phyloP scores from a whole-genome alignment of 805 yeast genomes.

The Myxozyma sirexii region DNA sequence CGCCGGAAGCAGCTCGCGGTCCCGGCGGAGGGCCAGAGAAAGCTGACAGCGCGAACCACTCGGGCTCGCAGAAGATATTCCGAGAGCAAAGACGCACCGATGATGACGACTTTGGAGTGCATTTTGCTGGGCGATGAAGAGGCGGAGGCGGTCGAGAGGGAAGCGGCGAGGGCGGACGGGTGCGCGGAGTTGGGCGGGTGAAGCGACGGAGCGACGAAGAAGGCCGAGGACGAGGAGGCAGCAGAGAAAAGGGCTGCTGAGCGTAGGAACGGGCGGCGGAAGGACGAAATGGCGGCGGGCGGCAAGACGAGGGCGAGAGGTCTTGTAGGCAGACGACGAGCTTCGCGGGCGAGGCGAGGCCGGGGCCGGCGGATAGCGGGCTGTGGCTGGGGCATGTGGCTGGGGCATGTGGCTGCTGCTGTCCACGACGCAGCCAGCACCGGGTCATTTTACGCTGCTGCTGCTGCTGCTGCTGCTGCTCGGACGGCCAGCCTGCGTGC shows the following conservation, averaged over 20 bases:
- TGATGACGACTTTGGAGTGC: slow-evolving; percentile 18
- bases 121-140: neutral
- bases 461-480: too few species aligned
- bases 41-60: neutral
- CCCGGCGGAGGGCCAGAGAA: neutral
- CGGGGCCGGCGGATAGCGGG: neutral
- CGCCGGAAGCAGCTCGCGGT: neutral
- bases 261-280: slow-evolving; percentile 3
- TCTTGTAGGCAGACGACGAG: neutral
- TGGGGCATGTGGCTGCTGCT: neutral
- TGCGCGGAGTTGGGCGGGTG: neutral
- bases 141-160: neutral
- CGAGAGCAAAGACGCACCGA: slow-evolving; percentile 8
- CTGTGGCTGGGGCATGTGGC: neutral
- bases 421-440: too few species aligned
- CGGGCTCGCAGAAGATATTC: neutral
- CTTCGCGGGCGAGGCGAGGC: slow-evolving; percentile 1
- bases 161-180: neutral
- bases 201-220: slow-evolving; percentile 3
- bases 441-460: neutral
- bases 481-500: too few species aligned
- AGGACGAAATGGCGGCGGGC: neutral
- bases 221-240: neutral
- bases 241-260: neutral
- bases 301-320: neutral